These are phyloP conservation scores for Medicago arabica DNA, from an alignment of 306 rosid genomes.

Conservation along the genomic window DNA sequence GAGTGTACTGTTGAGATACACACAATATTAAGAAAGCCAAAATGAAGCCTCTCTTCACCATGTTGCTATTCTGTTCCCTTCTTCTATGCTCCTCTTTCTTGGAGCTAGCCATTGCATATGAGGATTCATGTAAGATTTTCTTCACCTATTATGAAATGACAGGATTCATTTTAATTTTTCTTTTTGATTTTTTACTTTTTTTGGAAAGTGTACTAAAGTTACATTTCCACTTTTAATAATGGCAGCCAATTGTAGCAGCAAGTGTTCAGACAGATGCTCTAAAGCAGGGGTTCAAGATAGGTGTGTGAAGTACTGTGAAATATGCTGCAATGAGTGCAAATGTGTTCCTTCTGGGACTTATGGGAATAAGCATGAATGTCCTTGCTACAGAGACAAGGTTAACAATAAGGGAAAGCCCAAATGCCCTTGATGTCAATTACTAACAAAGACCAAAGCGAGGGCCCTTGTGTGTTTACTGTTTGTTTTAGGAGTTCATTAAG, in stretches of 20 bases:
- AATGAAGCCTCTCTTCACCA: constrained; percentile 55
- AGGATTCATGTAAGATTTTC: constrained; percentile 46
- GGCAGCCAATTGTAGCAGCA: constrained; percentile 52
- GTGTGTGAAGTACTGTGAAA: constrained; percentile 71
- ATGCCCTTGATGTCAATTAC: constrained; percentile 58
- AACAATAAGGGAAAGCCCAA: constrained; percentile 70
- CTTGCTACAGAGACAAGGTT: constrained; percentile 74
- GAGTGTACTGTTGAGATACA: neutral
- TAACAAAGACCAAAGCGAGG: neutral
- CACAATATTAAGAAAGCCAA: no score
- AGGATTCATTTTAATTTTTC: neutral
- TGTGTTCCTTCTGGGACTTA: constrained; percentile 86
- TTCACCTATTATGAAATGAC: neutral
- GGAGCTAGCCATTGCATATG: constrained; percentile 46
- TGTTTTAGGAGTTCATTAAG: neutral
- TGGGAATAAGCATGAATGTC: constrained; percentile 83
- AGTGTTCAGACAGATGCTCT: constrained; percentile 63
- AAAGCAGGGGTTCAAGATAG: constrained; percentile 64
- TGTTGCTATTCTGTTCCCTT: constrained; percentile 54
- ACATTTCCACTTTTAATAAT: neutral
- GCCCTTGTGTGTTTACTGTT: neutral
- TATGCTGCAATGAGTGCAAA: constrained; percentile 72
- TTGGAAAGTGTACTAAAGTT: neutral
- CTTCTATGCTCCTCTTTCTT: constrained; percentile 54
- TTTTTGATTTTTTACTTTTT: neutral